These are phyloP conservation scores for Ceratonia siliqua DNA, from an alignment of 306 rosid genomes.

Conservation along the genomic window DNA sequence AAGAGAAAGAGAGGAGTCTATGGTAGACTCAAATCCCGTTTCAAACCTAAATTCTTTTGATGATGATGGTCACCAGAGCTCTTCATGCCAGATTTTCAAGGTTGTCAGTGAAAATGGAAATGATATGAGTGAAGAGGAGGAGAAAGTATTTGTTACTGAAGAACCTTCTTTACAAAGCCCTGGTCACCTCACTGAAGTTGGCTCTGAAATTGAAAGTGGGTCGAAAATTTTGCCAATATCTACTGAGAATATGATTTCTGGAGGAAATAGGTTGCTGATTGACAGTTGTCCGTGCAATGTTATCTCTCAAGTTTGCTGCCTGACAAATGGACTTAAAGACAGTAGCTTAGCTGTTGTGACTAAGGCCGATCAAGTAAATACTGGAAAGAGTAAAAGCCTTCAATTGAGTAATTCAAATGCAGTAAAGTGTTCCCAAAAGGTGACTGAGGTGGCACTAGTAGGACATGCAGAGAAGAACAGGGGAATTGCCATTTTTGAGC, in stretches of 20 bases:
- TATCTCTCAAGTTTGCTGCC: constrained; percentile 50
- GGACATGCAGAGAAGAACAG: constrained; percentile 47
- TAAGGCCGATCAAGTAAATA: constrained; percentile 35
- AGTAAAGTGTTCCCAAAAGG: constrained; percentile 47
- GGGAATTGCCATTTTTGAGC: constrained; percentile 48
- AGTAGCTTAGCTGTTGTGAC: constrained; percentile 23
- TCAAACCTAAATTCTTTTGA: constrained; percentile 49
- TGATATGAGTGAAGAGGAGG: constrained; percentile 45
- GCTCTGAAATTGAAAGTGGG: constrained; percentile 34
- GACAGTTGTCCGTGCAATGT: constrained; percentile 59
- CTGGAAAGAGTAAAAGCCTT: constrained; percentile 41
- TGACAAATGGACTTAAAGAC: constrained; percentile 42
- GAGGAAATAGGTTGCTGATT: constrained; percentile 42
- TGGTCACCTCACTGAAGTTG: constrained; percentile 26
- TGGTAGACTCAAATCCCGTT: constrained; percentile 45
- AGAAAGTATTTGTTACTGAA: constrained; percentile 29
- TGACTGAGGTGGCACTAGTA: constrained; percentile 35
- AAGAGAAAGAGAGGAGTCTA: constrained; percentile 61
- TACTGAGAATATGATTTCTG: constrained; percentile 41
- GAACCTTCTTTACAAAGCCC: constrained; percentile 52
- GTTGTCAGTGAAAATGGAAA: constrained; percentile 29
- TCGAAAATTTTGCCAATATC: constrained; percentile 42
- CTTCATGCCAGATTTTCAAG: constrained; percentile 41
- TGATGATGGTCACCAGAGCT: constrained; percentile 56
- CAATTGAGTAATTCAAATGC: constrained; percentile 37